Percentiles rank a stretch among this genome's conserved stretches.
These are phyloP conservation scores for Botryotinia convoluta DNA, from an alignment of 2,329 filamentous ascomycete genomes.

Conservation along the genomic window DNA sequence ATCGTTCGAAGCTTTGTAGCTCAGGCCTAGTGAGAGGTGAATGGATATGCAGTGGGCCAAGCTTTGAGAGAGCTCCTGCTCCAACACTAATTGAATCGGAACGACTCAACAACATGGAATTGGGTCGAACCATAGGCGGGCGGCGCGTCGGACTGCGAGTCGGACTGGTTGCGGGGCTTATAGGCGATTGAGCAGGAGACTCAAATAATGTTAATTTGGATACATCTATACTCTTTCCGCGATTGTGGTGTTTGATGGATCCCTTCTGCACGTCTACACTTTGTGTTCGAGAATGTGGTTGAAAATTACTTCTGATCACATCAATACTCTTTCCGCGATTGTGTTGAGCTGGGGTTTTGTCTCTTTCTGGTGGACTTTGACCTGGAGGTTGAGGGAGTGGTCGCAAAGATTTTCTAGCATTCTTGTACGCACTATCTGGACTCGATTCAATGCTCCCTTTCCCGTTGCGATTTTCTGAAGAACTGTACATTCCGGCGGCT, in stretches of 20 bases:
- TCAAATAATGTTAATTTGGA: slow-evolving; percentile 21
- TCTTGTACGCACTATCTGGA: slow-evolving; percentile 67
- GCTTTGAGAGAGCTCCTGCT: slow-evolving; percentile 20
- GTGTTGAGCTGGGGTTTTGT: slow-evolving; percentile 35
- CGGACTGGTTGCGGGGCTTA: slow-evolving; percentile 8
- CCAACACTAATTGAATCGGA: slow-evolving; percentile 49
- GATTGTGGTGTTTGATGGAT: slow-evolving; percentile 43
- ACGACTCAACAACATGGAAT: slow-evolving; percentile 59
- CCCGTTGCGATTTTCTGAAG: slow-evolving; percentile 47
- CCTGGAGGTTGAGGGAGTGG: slow-evolving; percentile 68
- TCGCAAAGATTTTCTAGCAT: slow-evolving; percentile 72
- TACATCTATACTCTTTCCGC: slow-evolving; percentile 25
- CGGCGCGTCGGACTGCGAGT: slow-evolving; percentile 22
- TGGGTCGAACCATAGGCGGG: slow-evolving; percentile 45
- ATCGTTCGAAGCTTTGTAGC: slow-evolving; percentile 78
- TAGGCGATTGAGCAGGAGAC: slow-evolving; percentile 7
- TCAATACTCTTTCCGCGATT: slow-evolving; percentile 57
- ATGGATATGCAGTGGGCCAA: slow-evolving; percentile 31
- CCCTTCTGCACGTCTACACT: slow-evolving; percentile 61
- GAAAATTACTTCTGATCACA: slow-evolving; percentile 52
- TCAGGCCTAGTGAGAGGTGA: slow-evolving; percentile 64
- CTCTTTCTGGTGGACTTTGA: slow-evolving; percentile 41
- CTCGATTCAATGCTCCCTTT: slow-evolving; percentile 43
- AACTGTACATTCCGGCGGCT: slow-evolving; percentile 54
- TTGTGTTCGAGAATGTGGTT: slow-evolving; percentile 44